Base-by-base conservation (phyloP, 2,329 filamentous ascomycete species). In the Xenoacremonium recifei region DNA sequence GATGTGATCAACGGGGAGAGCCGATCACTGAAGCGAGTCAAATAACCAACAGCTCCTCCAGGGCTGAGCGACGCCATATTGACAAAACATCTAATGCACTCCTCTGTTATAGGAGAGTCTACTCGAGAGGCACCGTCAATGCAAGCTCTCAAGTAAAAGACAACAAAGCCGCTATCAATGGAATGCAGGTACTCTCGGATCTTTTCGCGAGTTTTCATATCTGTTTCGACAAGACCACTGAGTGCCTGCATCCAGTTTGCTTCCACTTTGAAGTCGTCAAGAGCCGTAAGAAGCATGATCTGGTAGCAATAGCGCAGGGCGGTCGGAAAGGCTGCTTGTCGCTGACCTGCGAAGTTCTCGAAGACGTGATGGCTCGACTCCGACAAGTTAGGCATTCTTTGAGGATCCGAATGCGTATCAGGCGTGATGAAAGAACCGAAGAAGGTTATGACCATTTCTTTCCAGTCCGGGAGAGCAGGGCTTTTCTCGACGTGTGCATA, bases 221-320 rank as follows among this genome's bases (percentile, higher is more conserved):
- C 86, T 5, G 84, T 87, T 30, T 82, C 77, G 21, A 93, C 73
- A 6, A 85, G 74, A 2, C 82, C 79, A 51, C 91, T 86, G 3
- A 97, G 72, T 51, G 86, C 85, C 34, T 84, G 76, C 60, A 90
- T 86, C 93, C 93, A 97, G 48, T 92, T 87, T 34, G 85, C 82
- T 52, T 92, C 85, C 18, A 89, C 63, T 9, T 77, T 75, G 42
- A 76, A 70, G 36, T 75, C 65, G 29, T 65, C 59, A 3, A 79
- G 61, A 1, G 75, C 75, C 2, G 69, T 57, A 3, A 81, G 64
- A 32, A 79, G 68, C 40, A 82, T 57, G 3, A 79, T 73, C 17
- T 73, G 67, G 47, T 71, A 74, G 55, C 82, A 82, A 54, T 90
- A 95, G 5, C 74, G 75, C 19, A 93, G 71, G 1, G 87, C 81